Base-by-base conservation (phyloP, 2,329 filamentous ascomycete genomes). In the Tolypocladium tropicale region DNA sequence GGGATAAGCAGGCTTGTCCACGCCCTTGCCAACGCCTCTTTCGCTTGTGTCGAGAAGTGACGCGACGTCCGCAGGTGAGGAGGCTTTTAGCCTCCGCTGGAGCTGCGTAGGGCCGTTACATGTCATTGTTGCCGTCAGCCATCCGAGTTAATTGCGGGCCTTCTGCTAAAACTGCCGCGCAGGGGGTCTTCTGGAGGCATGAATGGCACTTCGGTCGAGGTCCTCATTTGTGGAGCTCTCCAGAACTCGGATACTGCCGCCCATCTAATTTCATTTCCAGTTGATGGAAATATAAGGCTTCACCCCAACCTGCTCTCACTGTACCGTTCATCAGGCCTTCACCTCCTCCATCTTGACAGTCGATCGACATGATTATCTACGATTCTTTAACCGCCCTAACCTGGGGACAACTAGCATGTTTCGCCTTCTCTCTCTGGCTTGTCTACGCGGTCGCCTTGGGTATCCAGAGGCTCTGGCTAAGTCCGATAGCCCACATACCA, bases 401-500 rank as follows among this genome's bases (percentile, higher is more conserved):
- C 28, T 66, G 64, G 65, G 56, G 62, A 53, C 64, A 68, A 54
- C 58, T 64, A 23, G 53, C 53, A 48, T 65, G 59, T 55, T 57
- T 67, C 33, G 56, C 64, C 32, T 52, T 61, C 14, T 63, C 58
- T 14, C 16, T 65, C 55, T 69, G 67, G 65, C 52, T 69, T 46
- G 55, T 66, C 55, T 72, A 70, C 51, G 57, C 64, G 43, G 56
- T 63, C 28, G 58, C 59, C 54, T 57, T 72, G 34, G 63, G 65
- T 12, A 59, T 70, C 54, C 62, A 63, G 53, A 63, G 72, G 53
- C 59, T 74, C 28, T 72, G 65, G 61, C 62, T 74, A 54, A 73
- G 72, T 55, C 71, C 72, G 12, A 64, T 74, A 39, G 65, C 71
- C 51, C 64, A 67, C 54, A 67, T 75, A 50, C 72, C 72, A 0